phyloP scores from a whole-genome alignment of 1,284 basidiomycete genomes.

The Pseudozyma sp. region DNA sequence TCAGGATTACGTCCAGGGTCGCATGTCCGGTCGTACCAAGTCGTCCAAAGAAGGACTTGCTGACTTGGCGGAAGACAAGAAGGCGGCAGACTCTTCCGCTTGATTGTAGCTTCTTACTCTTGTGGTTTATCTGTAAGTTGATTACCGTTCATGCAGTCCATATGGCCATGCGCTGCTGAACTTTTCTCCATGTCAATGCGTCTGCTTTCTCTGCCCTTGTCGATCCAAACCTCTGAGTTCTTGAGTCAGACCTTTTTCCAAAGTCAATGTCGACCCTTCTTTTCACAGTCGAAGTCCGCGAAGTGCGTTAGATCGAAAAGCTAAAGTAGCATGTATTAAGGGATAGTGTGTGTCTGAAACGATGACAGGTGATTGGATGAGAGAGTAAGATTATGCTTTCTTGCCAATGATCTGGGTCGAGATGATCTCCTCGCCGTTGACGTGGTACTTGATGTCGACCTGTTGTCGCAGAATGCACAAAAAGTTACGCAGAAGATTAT shows the following conservation, averaged over 20 bases:
- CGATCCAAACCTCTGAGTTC: neutral
- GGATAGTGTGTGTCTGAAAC: neutral
- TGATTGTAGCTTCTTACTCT: neutral
- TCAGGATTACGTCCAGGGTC: conserved; percentile 62
- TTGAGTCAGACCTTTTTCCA: neutral
- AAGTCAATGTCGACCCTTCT: too few species aligned
- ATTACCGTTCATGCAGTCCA: neutral
- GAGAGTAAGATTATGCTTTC: conserved; percentile 29
- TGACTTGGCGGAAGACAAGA: conserved; percentile 4
- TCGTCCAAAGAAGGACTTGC: conserved; percentile 46
- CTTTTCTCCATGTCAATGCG: neutral
- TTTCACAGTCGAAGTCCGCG: neutral
- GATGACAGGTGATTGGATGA: neutral
- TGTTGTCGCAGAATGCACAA: conserved; percentile 6
- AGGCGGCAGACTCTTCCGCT: conserved; percentile 4
- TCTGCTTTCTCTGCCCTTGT: neutral
- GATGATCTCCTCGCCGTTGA: conserved; percentile 62
- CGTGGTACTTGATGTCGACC: conserved; percentile 64
- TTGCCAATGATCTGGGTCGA: conserved; percentile 62
- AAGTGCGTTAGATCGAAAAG: neutral
- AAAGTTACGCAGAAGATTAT: neutral
- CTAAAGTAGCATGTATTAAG: conserved; percentile 26
- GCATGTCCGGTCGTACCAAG: conserved; percentile 51
- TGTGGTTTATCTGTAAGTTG: neutral
- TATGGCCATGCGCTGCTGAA: neutral